These are phyloP conservation scores for Oidium heveae DNA, from an alignment of 2,329 filamentous ascomycete genomes.

Conservation along the genomic window DNA sequence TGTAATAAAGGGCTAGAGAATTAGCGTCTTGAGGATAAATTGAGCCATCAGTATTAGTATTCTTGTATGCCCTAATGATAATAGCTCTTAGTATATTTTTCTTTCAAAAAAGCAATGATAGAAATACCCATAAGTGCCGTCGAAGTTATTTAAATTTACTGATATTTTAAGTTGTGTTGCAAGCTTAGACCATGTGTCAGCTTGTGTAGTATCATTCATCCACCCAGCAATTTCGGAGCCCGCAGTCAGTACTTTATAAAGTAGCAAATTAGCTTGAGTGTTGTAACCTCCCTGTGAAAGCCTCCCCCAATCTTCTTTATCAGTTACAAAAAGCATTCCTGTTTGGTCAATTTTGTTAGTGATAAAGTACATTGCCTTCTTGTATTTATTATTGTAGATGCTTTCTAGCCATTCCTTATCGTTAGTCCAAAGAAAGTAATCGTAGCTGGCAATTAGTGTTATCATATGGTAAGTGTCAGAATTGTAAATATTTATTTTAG, in stretches of 20 bases:
- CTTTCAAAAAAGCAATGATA: not conserved
- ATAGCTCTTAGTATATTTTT: slow-evolving; percentile 5
- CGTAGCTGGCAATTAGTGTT: too few relatives aligned
- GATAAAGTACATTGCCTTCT: slow-evolving; percentile 20
- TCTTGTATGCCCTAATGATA: slow-evolving; percentile 8
- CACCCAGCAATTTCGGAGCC: slow-evolving; percentile 21
- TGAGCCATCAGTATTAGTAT: slow-evolving; percentile 22
- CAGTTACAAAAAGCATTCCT: slow-evolving; percentile 12
- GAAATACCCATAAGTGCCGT: slow-evolving; percentile 7
- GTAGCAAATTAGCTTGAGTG: slow-evolving; percentile 11
- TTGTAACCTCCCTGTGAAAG: slow-evolving; percentile 11
- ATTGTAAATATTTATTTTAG: too few relatives aligned
- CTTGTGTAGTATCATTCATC: slow-evolving; percentile 10
- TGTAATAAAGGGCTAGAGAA: slow-evolving; percentile 22
- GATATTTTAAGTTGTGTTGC: slow-evolving; percentile 6
- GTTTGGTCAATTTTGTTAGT: slow-evolving; percentile 19
- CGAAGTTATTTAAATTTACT: slow-evolving; percentile 7
- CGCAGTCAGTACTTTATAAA: slow-evolving; percentile 22
- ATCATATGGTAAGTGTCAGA: too few relatives aligned
- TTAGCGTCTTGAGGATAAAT: slow-evolving; percentile 36
- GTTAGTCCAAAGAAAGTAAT: too few relatives aligned
- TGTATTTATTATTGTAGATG: too few relatives aligned
- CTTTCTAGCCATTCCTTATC: too few relatives aligned
- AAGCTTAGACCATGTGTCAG: slow-evolving; percentile 4
- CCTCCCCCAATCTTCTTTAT: slow-evolving; percentile 11